Conservation (phyloP, 2,329 filamentous ascomycete species). For the Neonectria ditissima region DNA sequence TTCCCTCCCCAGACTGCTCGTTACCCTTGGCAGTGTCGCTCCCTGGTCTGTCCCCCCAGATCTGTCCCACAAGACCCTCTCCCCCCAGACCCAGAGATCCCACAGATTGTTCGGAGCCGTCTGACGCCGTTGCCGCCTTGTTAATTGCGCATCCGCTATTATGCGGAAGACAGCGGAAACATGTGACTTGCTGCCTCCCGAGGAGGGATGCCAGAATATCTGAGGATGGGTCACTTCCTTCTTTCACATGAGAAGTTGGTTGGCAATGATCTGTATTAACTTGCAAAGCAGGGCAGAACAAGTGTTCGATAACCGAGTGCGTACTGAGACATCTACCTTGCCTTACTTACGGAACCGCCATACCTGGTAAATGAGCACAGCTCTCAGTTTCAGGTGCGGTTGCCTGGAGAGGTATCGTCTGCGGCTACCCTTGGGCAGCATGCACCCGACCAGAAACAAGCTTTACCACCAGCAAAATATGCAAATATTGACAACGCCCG, state of each 20-base stretch:
- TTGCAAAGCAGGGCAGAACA: not conserved
- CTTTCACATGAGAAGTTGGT: not conserved
- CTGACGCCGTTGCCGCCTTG: constrained; percentile 17
- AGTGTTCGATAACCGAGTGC: not conserved
- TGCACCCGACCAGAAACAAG: not conserved
- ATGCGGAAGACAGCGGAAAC: not conserved
- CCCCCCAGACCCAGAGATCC: constrained; percentile 9
- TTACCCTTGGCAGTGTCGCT: not conserved
- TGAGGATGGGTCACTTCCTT: not conserved
- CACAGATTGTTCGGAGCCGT: not conserved
- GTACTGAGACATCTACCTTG: no score
- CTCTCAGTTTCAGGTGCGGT: not conserved
- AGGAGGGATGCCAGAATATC: not conserved
- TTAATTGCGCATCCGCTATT: constrained; percentile 15
- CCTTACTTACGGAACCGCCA: no score
- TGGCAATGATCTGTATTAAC: not conserved
- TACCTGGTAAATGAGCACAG: not conserved
- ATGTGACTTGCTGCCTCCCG: not conserved
- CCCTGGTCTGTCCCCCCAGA: constrained; percentile 17
- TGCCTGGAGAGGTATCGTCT: not conserved
- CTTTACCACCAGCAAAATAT: not conserved
- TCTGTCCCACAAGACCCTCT: constrained; percentile 19
- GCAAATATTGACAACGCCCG: not conserved
- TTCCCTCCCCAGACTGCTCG: constrained; percentile 16
- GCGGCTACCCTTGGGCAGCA: no score